Evolutionary conservation across 768 basidiomycete genomes (phyloP).

Genomic region (Calocera cornea): DNA sequence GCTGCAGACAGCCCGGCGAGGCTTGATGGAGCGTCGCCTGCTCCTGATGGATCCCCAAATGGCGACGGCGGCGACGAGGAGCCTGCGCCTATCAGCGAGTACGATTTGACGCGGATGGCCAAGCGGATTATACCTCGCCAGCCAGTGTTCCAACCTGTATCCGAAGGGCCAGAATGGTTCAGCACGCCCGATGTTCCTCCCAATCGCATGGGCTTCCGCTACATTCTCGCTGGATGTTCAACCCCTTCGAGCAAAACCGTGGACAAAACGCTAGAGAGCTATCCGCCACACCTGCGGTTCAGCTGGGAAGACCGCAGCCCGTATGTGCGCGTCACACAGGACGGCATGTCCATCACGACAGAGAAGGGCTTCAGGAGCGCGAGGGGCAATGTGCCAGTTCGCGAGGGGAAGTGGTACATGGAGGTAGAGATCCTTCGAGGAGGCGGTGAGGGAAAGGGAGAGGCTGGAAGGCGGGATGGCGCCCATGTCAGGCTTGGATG

Average conservation of each 20-base stretch:
- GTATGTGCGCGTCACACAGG: conserved; percentile 63
- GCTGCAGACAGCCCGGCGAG: conserved; percentile 27
- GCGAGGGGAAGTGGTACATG: conserved; percentile 88
- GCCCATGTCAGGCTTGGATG: conserved; percentile 84
- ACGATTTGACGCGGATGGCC: conserved; percentile 55
- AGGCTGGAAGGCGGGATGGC: conserved; percentile 40
- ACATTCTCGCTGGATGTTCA: conserved; percentile 37
- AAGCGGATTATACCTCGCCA: conserved; percentile 62
- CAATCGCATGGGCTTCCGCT: conserved; percentile 21
- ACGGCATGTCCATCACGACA: conserved; percentile 62
- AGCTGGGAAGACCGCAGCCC: conserved; percentile 87
- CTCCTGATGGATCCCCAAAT: conserved; percentile 37
- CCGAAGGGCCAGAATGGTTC: conserved; percentile 28
- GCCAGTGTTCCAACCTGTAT: conserved; percentile 49
- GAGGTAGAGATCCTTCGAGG: conserved; percentile 72
- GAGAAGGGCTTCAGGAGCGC: conserved; percentile 85
- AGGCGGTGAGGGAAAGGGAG: conserved; percentile 40
- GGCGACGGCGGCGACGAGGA: conserved; percentile 35
- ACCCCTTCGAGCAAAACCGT: conserved; percentile 40
- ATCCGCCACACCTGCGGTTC: conserved; percentile 49
- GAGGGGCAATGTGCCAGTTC: conserved; percentile 74
- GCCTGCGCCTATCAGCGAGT: conserved; percentile 39
- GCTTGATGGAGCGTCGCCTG: conserved; percentile 33
- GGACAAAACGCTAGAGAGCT: conserved; percentile 70
- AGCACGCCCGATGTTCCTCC: conserved; percentile 20